Percentiles rank a stretch among this genome's conserved stretches.
These are phyloP conservation scores for Phytophthora quininea DNA, from an alignment of 352 stramenopile species.

Conservation along the genomic window DNA sequence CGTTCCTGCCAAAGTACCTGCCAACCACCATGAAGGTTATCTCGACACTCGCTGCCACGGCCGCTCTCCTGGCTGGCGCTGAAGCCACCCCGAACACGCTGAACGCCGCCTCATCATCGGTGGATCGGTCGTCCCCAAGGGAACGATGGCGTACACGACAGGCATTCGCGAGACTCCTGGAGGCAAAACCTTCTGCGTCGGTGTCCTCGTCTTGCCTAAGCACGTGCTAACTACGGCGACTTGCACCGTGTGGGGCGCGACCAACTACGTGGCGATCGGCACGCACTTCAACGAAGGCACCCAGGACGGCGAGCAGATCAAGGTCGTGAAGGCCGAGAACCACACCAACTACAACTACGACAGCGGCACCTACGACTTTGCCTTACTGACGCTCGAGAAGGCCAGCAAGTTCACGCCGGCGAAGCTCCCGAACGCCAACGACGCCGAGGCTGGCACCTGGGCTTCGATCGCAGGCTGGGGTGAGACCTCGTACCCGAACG, in stretches of 20 bases:
- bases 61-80: background rate
- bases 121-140: slow-evolving; percentile 30
- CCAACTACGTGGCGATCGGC: slow-evolving; percentile 1
- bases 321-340: background rate
- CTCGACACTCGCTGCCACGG: background rate
- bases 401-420: slow-evolving; percentile 35
- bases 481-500: slow-evolving; percentile 15
- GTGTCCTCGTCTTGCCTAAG: background rate
- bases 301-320: slow-evolving; percentile 12
- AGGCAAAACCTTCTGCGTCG: slow-evolving; percentile 14
- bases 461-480: slow-evolving; percentile 32
- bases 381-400: slow-evolving; percentile 44
- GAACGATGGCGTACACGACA: slow-evolving; percentile 36
- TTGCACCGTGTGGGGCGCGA: background rate
- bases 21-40: background rate
- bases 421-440: slow-evolving; percentile 22
- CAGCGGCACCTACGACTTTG: slow-evolving; percentile 24
- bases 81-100: background rate
- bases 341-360: slow-evolving; percentile 6
- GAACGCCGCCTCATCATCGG: slow-evolving; percentile 31
- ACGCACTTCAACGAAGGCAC: slow-evolving; percentile 11
- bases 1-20: background rate
- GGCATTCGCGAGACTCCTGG: slow-evolving; percentile 15
- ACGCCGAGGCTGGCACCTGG: slow-evolving; percentile 19
- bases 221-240: slow-evolving; percentile 11